Evolutionary conservation across 495 filamentous ascomycete genomes (phyloP).

Genomic region (Cryomyces minteri): DNA sequence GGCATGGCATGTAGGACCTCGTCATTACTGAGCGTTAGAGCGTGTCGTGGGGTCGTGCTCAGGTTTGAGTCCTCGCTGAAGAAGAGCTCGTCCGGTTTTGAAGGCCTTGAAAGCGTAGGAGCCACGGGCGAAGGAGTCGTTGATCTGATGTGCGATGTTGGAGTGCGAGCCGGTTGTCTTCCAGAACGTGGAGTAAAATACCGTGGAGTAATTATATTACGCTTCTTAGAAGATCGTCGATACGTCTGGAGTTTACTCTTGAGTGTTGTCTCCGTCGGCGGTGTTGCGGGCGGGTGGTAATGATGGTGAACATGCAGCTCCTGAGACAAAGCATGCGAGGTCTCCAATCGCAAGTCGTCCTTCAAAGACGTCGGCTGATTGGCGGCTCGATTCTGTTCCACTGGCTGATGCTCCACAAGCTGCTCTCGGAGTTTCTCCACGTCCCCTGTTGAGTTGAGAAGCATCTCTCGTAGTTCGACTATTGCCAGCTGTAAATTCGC

Average conservation of each 20-base stretch:
- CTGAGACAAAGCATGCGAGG: conserved; percentile 28
- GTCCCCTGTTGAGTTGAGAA: conserved; percentile 85
- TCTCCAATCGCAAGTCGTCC: conserved; percentile 38
- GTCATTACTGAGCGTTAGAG: conserved; percentile 4
- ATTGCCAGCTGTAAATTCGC: conserved; percentile 81
- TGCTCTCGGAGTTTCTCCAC: conserved; percentile 75
- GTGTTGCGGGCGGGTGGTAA: conserved; percentile 48
- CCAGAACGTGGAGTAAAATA: conserved; percentile 34
- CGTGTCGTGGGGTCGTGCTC: conserved; percentile 31
- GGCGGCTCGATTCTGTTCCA: conserved; percentile 17
- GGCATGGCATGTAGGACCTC: too few relatives aligned
- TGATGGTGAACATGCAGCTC: conserved; percentile 87
- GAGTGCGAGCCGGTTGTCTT: conserved; percentile 22
- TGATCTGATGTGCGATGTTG: conserved; percentile 18
- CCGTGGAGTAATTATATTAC: conserved; percentile 38
- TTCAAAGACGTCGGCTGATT: conserved; percentile 30
- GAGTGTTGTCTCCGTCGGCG: too few relatives aligned
- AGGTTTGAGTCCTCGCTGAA: too few relatives aligned
- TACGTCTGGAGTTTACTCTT: conserved; percentile 30
- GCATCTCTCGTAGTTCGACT: conserved; percentile 76
- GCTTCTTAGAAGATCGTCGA: conserved; percentile 53
- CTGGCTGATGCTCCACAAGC: conserved; percentile 58
- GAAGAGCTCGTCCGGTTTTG: too few relatives aligned
- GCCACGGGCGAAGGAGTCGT: not conserved
- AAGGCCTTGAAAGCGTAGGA: too few relatives aligned